Evolutionary conservation across 2,329 filamentous ascomycete genomes (phyloP).

Genomic region (Pseudogymnoascus verrucosus): DNA sequence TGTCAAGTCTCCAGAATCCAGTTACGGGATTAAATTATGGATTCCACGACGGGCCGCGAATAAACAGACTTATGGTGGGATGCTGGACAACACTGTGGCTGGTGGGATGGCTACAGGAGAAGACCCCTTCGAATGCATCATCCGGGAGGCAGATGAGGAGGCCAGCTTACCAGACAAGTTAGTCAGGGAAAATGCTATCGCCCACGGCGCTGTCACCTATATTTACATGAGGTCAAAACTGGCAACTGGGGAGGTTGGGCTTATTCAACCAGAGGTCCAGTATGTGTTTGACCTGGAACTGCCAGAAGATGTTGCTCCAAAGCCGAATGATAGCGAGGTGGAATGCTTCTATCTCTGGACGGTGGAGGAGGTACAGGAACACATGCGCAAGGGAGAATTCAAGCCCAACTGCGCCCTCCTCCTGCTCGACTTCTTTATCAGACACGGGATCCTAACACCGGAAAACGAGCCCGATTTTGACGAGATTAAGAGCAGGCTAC

Average conservation of each 20-base stretch:
- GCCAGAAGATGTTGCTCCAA: slow-evolving; percentile 56
- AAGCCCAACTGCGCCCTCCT: slow-evolving; percentile 89
- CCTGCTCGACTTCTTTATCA: slow-evolving; percentile 80
- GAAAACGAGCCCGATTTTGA: slow-evolving; percentile 73
- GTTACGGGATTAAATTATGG: slow-evolving; percentile 68
- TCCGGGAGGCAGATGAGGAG: slow-evolving; percentile 85
- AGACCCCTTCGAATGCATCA: slow-evolving; percentile 68
- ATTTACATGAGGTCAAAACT: slow-evolving; percentile 69
- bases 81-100: slow-evolving; percentile 91
- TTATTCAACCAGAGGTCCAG: slow-evolving; percentile 85
- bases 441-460: slow-evolving; percentile 69
- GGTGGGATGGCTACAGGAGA: slow-evolving; percentile 76
- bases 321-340: slow-evolving; percentile 82
- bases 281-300: slow-evolving; percentile 88
- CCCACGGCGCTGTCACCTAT: slow-evolving; percentile 71
- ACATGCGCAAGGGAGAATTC: slow-evolving; percentile 66
- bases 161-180: slow-evolving; percentile 67
- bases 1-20: slow-evolving; percentile 39
- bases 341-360: slow-evolving; percentile 73
- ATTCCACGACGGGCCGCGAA: slow-evolving; percentile 64
- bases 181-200: slow-evolving; percentile 51
- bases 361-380: slow-evolving; percentile 65
- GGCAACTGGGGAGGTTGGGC: slow-evolving; percentile 70
- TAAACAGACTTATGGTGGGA: slow-evolving; percentile 84
- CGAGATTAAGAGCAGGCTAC: slow-evolving; percentile 67